These are phyloP conservation scores for Pythium guiyangense DNA, from an alignment of 352 stramenopile species.

Conservation along the genomic window DNA sequence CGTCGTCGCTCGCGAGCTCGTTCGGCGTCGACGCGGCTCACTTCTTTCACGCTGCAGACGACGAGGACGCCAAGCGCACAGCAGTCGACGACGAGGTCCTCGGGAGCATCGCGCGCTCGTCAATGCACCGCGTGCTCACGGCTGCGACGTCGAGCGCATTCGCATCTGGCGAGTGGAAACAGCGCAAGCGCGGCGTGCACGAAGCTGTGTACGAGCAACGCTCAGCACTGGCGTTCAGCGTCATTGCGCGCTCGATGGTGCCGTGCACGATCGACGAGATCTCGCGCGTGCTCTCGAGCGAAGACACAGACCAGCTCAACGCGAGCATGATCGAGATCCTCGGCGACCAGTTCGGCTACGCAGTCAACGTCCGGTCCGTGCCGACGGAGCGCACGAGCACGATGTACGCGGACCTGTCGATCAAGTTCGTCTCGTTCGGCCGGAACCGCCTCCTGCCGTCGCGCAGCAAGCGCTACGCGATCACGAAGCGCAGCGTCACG, in stretches of 20 bases:
- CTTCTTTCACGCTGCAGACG: not conserved
- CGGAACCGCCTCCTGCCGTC: constrained; percentile 5
- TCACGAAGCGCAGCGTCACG: constrained; percentile 10
- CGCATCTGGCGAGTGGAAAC: constrained; percentile 4
- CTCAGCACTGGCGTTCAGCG: constrained; percentile 10
- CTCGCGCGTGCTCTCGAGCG: constrained; percentile 15
- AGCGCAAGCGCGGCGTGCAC: constrained; percentile 1
- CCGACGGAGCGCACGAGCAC: not conserved
- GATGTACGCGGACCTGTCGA: constrained; percentile 13
- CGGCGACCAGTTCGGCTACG: constrained; percentile 20
- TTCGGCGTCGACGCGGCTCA: not conserved
- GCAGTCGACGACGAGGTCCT: constrained; percentile 8
- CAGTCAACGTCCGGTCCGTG: constrained; percentile 20
- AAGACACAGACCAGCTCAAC: constrained; percentile 25
- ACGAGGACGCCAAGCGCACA: not conserved
- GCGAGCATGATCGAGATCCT: constrained; percentile 23
- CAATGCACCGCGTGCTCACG: constrained; percentile 13
- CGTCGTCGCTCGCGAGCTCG: constrained; percentile 1
- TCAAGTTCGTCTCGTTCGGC: constrained; percentile 25
- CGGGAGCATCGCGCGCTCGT: constrained; percentile 5
- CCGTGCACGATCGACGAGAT: constrained; percentile 23
- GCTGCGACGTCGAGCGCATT: constrained; percentile 5
- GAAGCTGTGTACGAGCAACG: constrained; percentile 10
- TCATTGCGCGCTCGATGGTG: constrained; percentile 16
- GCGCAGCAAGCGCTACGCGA: not conserved